Evolutionary conservation across 2,329 filamentous ascomycete genomes (phyloP).

Genomic region (Cryphonectria japonica): DNA sequence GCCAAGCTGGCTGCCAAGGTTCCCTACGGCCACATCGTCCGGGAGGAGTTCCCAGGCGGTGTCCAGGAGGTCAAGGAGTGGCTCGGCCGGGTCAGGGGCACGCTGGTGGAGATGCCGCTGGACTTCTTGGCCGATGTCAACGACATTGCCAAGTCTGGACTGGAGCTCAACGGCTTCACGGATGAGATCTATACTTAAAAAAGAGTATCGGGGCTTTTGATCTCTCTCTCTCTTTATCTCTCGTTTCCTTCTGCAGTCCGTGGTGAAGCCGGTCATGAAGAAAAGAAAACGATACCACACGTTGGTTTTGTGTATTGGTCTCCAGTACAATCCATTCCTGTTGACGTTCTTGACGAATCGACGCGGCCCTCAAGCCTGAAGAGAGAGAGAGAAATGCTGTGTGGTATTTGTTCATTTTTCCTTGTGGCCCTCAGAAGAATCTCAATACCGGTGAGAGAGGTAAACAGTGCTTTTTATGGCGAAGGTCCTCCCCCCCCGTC

Average conservation of each 20-base stretch:
- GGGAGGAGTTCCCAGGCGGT: slow-evolving; percentile 75
- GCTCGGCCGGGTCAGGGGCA: slow-evolving; percentile 68
- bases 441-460: not conserved
- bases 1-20: slow-evolving; percentile 60
- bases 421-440: not conserved
- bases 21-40: slow-evolving; percentile 85
- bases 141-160: slow-evolving; percentile 82
- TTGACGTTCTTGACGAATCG: not conserved
- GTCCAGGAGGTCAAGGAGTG: slow-evolving; percentile 73
- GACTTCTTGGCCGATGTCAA: slow-evolving; percentile 80
- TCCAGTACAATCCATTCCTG: not conserved
- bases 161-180: slow-evolving; percentile 73
- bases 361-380: not conserved
- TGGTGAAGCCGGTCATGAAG: not conserved
- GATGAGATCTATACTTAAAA: slow-evolving; percentile 70
- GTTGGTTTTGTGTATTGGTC: not conserved
- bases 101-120: slow-evolving; percentile 87
- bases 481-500: not conserved
- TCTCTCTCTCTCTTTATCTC: not conserved
- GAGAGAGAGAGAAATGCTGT: not conserved
- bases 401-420: not conserved
- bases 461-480: not conserved
- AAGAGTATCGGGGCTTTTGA: no score
- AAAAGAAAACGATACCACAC: not conserved
- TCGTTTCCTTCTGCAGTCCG: no score